These are phyloP conservation scores for Plasmopara halstedii DNA, from an alignment of 352 stramenopile species.

Conservation along the genomic window DNA sequence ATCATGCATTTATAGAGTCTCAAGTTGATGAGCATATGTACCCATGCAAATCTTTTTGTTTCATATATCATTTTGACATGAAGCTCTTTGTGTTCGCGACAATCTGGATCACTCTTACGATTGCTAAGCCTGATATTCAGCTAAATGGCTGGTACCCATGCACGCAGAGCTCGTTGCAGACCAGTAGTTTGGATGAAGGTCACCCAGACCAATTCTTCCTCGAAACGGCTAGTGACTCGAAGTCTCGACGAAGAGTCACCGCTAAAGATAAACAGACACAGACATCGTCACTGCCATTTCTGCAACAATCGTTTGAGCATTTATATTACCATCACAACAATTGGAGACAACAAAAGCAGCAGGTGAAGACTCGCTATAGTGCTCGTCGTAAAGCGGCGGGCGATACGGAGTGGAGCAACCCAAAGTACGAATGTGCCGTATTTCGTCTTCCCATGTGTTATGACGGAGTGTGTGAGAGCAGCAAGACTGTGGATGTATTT, in stretches of 20 bases:
- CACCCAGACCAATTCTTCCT: slow-evolving; percentile 35
- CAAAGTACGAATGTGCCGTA: slow-evolving; percentile 51
- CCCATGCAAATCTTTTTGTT: neutral
- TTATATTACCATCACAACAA: slow-evolving; percentile 19
- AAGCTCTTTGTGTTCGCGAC: neutral
- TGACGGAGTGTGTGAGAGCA: slow-evolving; percentile 49
- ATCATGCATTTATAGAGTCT: no score
- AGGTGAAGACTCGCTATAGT: neutral
- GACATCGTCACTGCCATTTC: slow-evolving; percentile 15
- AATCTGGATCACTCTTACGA: neutral
- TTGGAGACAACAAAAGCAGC: slow-evolving; percentile 14
- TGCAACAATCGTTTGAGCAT: slow-evolving; percentile 35
- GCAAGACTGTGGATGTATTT: slow-evolving; percentile 47
- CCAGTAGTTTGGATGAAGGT: slow-evolving; percentile 13
- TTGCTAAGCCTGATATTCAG: slow-evolving; percentile 18
- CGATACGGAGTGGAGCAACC: neutral
- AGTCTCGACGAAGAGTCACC: slow-evolving; percentile 4
- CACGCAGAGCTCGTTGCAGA: slow-evolving; percentile 22
- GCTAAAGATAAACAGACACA: slow-evolving; percentile 4
- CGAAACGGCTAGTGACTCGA: slow-evolving; percentile 12
- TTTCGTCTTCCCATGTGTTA: slow-evolving; percentile 69
- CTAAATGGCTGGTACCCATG: slow-evolving; percentile 64
- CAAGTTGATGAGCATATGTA: no score
- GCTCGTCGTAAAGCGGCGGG: slow-evolving; percentile 5
- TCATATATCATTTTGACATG: slow-evolving; percentile 10